Conservation (phyloP, 768 basidiomycete genomes). For the Mycena kentingensis region DNA sequence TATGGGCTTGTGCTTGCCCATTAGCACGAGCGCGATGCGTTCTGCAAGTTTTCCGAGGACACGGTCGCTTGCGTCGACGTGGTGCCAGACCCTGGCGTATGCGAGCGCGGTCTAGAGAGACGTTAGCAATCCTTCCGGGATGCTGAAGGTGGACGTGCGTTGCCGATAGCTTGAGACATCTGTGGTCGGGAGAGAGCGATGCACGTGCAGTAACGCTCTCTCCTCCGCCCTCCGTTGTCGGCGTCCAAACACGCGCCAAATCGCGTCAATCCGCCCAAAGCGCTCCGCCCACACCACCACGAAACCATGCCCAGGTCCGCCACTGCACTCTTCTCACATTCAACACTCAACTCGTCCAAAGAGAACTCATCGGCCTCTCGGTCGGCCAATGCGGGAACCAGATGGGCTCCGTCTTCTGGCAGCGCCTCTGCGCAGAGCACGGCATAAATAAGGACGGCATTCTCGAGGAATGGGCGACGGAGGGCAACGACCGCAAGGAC, state of each 20-base stretch:
- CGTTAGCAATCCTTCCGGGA: not conserved
- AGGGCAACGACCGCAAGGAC: slow-evolving; percentile 95
- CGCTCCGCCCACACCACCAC: not conserved
- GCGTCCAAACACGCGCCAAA: too few species aligned
- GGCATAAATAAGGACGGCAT: slow-evolving; percentile 96
- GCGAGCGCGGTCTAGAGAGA: slow-evolving; percentile 83
- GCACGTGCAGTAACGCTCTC: not conserved
- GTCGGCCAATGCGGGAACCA: slow-evolving; percentile 92
- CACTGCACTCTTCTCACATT: not conserved
- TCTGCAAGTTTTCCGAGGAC: slow-evolving; percentile 94
- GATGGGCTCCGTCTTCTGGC: slow-evolving; percentile 98
- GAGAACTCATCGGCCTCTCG: slow-evolving; percentile 69
- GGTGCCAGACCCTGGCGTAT: slow-evolving; percentile 95
- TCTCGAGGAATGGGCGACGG: slow-evolving; percentile 95
- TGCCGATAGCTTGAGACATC: slow-evolving; percentile 85
- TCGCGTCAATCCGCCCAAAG: not conserved
- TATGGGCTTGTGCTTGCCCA: slow-evolving; percentile 99
- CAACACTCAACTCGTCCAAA: slow-evolving; percentile 1
- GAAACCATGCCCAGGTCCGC: not conserved
- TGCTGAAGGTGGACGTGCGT: slow-evolving; percentile 48
- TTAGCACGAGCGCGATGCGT: slow-evolving; percentile 90
- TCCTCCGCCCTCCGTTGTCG: not conserved
- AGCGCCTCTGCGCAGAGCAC: slow-evolving; percentile 96
- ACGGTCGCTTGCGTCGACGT: slow-evolving; percentile 87
- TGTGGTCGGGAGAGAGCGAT: slow-evolving; percentile 2